Base-by-base conservation (phyloP, 192 early-diverging fungal genomes). In the Backusella luteola region DNA sequence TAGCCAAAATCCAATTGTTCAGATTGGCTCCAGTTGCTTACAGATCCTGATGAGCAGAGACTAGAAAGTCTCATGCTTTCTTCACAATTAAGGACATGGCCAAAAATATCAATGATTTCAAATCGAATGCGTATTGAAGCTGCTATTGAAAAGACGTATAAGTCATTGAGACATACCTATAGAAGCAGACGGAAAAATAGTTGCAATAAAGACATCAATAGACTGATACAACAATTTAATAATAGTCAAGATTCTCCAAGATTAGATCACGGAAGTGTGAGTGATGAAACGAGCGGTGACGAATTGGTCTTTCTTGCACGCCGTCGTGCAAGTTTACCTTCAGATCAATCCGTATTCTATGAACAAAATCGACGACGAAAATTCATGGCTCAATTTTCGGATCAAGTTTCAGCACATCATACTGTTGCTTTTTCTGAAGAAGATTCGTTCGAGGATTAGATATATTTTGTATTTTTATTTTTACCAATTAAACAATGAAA, bases 101-200 rank as follows among this genome's bases (percentile, higher is more conserved):
- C 94, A 3, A 94, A 93, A 76, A 74, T 97, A 14, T 80, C 87
- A 41, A 91, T 93, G 90, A 91, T 97, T 73, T 76, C 84, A 19
- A 90, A 93, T 71, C 89, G 94, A 7, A 76, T 94, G 85, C 78
- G 79, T 52, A 88, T 97, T 73, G 96, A 97, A 77, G 86, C 88
- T 73, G 86, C 86, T 17, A 90, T 94, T 75, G 75, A 87, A 17
- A 69, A 71, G 34, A 86, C 83, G 36, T 77, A 79, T 59, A 66
- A 79, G 15, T 26, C 71, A 36, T 32, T 73, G 7, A 56, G 53
- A 23, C 53, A 56, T 6, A 56, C 8, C 1, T 56, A 56, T 56
- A 56, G n/a, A 21, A 29, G 29, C 2, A 38, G 41, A 9, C 26
- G 6, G 19, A 69, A 23, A 19, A 69, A 21, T 41, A 34, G 19